Evolutionary conservation across 768 basidiomycete genomes (phyloP), one percentile per base, ranked within the genome.

Genomic region (Suillus subalutaceus): DNA sequence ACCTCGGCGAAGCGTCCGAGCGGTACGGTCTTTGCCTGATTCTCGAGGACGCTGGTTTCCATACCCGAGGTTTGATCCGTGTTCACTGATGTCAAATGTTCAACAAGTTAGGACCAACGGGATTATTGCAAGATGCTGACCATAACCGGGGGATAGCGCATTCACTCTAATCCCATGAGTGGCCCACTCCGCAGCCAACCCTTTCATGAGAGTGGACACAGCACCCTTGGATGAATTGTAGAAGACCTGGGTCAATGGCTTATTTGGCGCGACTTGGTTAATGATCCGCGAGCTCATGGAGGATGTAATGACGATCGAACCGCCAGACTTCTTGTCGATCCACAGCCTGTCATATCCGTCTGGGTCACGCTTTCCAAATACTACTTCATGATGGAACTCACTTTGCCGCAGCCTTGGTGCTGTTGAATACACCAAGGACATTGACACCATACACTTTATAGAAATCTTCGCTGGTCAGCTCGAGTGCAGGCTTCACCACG

Each of bases 231-330:
- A 88, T 3, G 89, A 87, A 70, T 90, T 90, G 12, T 23, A 37
- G 63, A 70, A 35, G 0, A 83, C 87, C 76, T 88, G 88, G 12
- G 83, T 84, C 53, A 88, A 74, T 6, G 87, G 78, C 68, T 80
- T 71, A 70, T 84, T 85, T 40, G 74, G 72, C 1, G 69, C 75
- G 3, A 78, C 68, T 68, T 84, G 82, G 66, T 90, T 89, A 73
- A 88, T 86, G 66, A 90, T 89, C 63, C 85, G 84, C 1, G 87
- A 88, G 67, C 85, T 86, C 88, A 90, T 90, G 8, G 87, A 88
- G 1, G 86, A 84, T 0, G 83, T 88, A 65, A 90, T 84, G 50
- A 90, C 86, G 65, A 90, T 90, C 0, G 88, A 87, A 0, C 86
- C 85, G 16, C 72, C 7, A 69, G 63, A 16, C 3, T 81, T 74